Conservation (phyloP, 257 asterid species). For the Scutellaria galericulata region DNA sequence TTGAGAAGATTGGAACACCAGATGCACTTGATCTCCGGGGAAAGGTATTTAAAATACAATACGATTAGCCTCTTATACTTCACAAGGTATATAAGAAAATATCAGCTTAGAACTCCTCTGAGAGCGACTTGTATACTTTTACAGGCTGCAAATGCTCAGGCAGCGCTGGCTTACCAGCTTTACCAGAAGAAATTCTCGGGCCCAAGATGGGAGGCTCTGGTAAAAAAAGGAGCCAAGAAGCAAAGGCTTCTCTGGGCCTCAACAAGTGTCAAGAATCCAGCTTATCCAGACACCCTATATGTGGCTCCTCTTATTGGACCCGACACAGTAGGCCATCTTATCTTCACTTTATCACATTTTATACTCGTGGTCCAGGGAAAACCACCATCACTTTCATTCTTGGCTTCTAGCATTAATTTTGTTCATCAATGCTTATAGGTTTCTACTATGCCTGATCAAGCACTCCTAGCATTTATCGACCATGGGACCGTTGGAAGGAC, state of each 20-base stretch:
- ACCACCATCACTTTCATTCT: background rate
- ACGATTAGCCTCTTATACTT: background rate
- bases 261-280: slow-evolving; percentile 98
- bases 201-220: slow-evolving; percentile 98
- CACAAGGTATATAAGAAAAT: background rate
- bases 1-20: slow-evolving; percentile 91
- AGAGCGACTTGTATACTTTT: slow-evolving; percentile 10
- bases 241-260: slow-evolving; percentile 99
- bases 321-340: slow-evolving; percentile 74
- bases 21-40: slow-evolving; percentile 98
- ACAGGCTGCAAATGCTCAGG: slow-evolving; percentile 99
- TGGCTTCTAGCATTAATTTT: background rate
- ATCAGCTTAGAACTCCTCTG: slow-evolving; percentile 16
- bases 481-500: slow-evolving; percentile 95
- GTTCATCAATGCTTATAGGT: slow-evolving; percentile 49
- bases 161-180: slow-evolving; percentile 88
- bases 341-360: slow-evolving; percentile 37
- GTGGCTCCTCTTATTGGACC: slow-evolving; percentile 99
- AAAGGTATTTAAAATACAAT: slow-evolving; percentile 58
- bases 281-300: slow-evolving; percentile 91
- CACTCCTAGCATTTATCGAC: slow-evolving; percentile 90
- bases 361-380: slow-evolving; percentile 28
- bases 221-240: slow-evolving; percentile 98
- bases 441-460: slow-evolving; percentile 99
- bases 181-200: slow-evolving; percentile 98